Evolutionary conservation across 2,329 filamentous ascomycete species (phyloP).

Genomic region (Phyllosticta citribraziliensis): DNA sequence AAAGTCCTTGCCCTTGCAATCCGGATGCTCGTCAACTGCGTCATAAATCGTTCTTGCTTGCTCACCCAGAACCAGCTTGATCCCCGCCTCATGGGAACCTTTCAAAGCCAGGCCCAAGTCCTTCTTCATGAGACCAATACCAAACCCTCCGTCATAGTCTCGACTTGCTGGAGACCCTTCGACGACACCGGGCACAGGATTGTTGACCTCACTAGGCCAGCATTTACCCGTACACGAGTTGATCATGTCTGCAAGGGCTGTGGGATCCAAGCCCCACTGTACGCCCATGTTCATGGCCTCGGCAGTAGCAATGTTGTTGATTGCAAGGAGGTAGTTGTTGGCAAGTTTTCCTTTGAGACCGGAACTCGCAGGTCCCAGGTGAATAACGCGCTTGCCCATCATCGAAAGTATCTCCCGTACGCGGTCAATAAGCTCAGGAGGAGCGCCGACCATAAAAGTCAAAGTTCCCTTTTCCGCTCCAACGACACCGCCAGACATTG

Average conservation of each 20-base stretch:
- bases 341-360: slow-evolving; percentile 88
- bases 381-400: slow-evolving; percentile 81
- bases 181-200: slow-evolving; percentile 80
- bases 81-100: slow-evolving; percentile 33
- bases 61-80: slow-evolving; percentile 37
- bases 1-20: slow-evolving; percentile 41
- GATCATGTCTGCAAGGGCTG: slow-evolving; percentile 71
- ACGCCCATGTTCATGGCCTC: slow-evolving; percentile 59
- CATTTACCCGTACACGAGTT: slow-evolving; percentile 90
- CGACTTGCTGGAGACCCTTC: slow-evolving; percentile 63
- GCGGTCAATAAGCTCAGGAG: slow-evolving; percentile 49
- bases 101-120: slow-evolving; percentile 40
- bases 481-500: slow-evolving; percentile 93
- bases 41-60: slow-evolving; percentile 37
- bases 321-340: slow-evolving; percentile 92
- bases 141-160: slow-evolving; percentile 52
- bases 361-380: slow-evolving; percentile 74
- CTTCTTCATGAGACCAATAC: slow-evolving; percentile 40
- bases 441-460: slow-evolving; percentile 88
- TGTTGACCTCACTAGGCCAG: slow-evolving; percentile 95
- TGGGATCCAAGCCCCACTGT: slow-evolving; percentile 52
- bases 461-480: slow-evolving; percentile 79
- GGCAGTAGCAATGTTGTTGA: slow-evolving; percentile 73
- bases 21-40: slow-evolving; percentile 32
- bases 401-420: slow-evolving; percentile 60